Evolutionary conservation across 768 basidiomycete genomes (phyloP), one percentile per base, ranked within the genome.

Genomic region (Pleurotus djamor): DNA sequence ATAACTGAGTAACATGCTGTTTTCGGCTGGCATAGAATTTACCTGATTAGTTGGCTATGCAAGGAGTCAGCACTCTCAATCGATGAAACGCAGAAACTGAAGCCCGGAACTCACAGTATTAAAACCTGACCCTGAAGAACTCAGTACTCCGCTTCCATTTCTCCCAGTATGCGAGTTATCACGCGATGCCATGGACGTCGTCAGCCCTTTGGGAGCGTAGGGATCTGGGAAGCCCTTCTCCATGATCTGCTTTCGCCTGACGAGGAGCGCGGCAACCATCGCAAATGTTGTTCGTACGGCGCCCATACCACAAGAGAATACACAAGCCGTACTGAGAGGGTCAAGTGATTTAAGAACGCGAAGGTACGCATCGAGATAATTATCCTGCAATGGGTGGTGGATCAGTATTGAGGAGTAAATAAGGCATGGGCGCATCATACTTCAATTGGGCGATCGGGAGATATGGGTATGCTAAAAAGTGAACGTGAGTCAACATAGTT

Each of bases 241-340:
- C 32, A 90, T 76, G 9, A 88, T 72, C 68, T 93, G 89, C 66
- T 88, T 91, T 50, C 96, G 79, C 45, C 96, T 80, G 1, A 98
- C 80, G 37, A 99, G 79, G 59, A 88, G 85, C 0, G 96, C 95
- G 5, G 94, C 92, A n/a, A 89, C 84, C 97, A 98, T 98, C 3
- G 93, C 94, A 68, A 97, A 98, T 0, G 96, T 98, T 2, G 95
- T 96, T 16, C 96, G 83, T 0, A 98, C 96, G 2, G 93, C 94
- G 48, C 97, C 97, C 87, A 96, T 94, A 35, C 97, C 96, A 69
- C 96, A 98, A 51, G 91, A 94, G 71, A 98, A 98, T 4, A 98
- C 91, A 16, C 98, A 77, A 0, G 91, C 87, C 0, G 94, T 94
- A 14, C 78, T 78, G 3, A 88, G 74, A 2, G 96, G 96, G 65